Conservation (phyloP, 768 basidiomycete genomes). For the Panellus pusillus region DNA sequence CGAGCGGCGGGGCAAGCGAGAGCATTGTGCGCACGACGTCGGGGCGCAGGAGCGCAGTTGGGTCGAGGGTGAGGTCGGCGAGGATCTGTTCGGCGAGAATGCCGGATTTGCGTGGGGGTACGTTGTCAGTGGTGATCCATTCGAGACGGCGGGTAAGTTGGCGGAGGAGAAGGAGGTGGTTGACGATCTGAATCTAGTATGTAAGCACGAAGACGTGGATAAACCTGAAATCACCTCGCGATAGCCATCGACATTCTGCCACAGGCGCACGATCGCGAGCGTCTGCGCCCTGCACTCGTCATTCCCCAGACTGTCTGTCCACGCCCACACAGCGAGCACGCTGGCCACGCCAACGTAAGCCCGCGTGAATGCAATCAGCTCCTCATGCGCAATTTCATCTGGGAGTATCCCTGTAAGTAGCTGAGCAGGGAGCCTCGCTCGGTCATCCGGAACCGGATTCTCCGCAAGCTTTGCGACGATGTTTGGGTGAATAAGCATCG, state of each 20-base stretch:
- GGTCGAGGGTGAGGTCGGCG: constrained; percentile 57
- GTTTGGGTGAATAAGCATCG: constrained; percentile 60
- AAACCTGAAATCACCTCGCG: constrained; percentile 51
- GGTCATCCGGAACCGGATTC: constrained; percentile 35
- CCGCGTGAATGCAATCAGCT: constrained; percentile 64
- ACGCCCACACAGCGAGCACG: constrained; percentile 72
- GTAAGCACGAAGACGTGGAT: constrained; percentile 13
- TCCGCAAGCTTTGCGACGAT: constrained; percentile 46
- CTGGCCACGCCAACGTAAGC: constrained; percentile 67
- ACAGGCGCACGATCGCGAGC: constrained; percentile 60
- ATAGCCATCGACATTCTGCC: constrained; percentile 71
- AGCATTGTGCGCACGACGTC: constrained; percentile 62
- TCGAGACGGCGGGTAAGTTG: constrained; percentile 72
- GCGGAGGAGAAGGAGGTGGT: constrained; percentile 68
- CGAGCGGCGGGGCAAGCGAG: constrained; percentile 57
- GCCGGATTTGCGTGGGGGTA: constrained; percentile 60
- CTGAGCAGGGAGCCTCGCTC: constrained; percentile 37
- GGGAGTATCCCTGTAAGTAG: constrained; percentile 34
- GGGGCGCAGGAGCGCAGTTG: constrained; percentile 55
- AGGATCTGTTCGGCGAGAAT: constrained; percentile 72
- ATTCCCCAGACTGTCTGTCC: constrained; percentile 76
- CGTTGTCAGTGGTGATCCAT: constrained; percentile 67
- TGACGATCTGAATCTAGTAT: constrained; percentile 54
- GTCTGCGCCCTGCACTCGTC: constrained; percentile 63
- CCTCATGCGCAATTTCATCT: constrained; percentile 42